These are phyloP conservation scores for Lasiodiplodia gonubiensis DNA, from an alignment of 2,329 filamentous ascomycete genomes.

Conservation along the genomic window DNA sequence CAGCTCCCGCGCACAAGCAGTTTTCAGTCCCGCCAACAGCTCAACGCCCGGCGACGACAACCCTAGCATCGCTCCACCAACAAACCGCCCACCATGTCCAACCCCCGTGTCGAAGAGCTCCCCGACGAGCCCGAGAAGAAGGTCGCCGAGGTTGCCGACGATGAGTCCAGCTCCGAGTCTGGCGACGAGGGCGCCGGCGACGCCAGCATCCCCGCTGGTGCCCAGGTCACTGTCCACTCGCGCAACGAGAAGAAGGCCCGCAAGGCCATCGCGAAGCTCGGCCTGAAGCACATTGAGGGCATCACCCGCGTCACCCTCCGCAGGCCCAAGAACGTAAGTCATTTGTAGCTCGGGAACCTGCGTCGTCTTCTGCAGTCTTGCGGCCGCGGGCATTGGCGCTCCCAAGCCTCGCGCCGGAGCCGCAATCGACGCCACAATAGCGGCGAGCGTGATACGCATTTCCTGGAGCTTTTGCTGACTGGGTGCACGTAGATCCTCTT, in stretches of 20 bases:
- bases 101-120: slow-evolving; percentile 97
- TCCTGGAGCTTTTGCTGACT: slow-evolving; percentile 15
- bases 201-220: slow-evolving; percentile 77
- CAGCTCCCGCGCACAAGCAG: slow-evolving; percentile 27
- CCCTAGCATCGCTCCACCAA: slow-evolving; percentile 36
- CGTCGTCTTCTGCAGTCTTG: background rate
- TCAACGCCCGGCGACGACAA: slow-evolving; percentile 30
- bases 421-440: background rate
- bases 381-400: slow-evolving; percentile 3
- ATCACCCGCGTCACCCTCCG: slow-evolving; percentile 98
- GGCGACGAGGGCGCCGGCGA: slow-evolving; percentile 70
- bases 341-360: slow-evolving; percentile 5
- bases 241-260: slow-evolving; percentile 99
- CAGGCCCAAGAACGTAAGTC: slow-evolving; percentile 97
- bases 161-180: slow-evolving; percentile 74
- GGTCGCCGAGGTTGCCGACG: slow-evolving; percentile 76
- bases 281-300: slow-evolving; percentile 92
- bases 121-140: slow-evolving; percentile 84
- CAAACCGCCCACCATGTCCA: slow-evolving; percentile 75
- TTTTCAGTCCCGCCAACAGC: slow-evolving; percentile 27
- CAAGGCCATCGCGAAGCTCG: slow-evolving; percentile 98
- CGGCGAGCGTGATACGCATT: background rate
- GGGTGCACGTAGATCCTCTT: slow-evolving; percentile 79
- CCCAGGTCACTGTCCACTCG: slow-evolving; percentile 90
- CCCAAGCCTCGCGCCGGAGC: background rate